phyloP scores from a whole-genome alignment of 352 stramenopile genomes.

The Phytophthora pini region DNA sequence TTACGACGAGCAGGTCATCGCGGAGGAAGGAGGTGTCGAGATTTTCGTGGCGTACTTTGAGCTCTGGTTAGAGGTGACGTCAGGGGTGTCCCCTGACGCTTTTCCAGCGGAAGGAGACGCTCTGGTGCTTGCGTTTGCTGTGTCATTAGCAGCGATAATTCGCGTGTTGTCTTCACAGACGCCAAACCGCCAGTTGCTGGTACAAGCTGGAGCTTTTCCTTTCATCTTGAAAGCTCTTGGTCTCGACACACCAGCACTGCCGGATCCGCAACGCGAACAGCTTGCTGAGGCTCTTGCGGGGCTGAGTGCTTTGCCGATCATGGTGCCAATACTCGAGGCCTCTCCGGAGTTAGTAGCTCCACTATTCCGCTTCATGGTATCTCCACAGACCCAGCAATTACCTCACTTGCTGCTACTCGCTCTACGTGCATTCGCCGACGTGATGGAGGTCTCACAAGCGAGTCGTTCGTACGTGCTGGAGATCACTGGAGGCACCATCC shows the following conservation, averaged over 20 bases:
- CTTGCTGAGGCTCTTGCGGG: conserved; percentile 30
- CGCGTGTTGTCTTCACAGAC: conserved; percentile 26
- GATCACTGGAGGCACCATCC: conserved; percentile 34
- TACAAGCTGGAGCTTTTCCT: conserved; percentile 46
- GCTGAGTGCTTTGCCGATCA: conserved; percentile 18
- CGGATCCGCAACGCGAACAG: conserved; percentile 20
- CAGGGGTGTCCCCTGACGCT: conserved; percentile 9
- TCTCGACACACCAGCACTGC: conserved; percentile 18
- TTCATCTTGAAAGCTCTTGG: conserved; percentile 44
- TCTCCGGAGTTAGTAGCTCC: conserved; percentile 53
- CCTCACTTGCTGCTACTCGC: conserved; percentile 42
- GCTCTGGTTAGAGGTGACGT: conserved; percentile 37
- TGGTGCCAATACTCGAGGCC: conserved; percentile 21
- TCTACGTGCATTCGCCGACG: conserved; percentile 57
- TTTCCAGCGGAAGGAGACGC: conserved; percentile 22
- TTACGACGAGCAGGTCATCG: conserved; percentile 53
- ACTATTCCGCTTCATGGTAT: conserved; percentile 63
- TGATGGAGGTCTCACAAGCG: conserved; percentile 54
- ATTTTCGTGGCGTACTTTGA: conserved; percentile 47
- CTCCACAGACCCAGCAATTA: conserved; percentile 38
- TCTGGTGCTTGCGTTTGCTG: conserved; percentile 21
- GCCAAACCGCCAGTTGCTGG: conserved; percentile 34
- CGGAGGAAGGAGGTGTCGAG: conserved; percentile 48
- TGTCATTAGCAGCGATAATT: conserved; percentile 28
- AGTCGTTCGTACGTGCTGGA: conserved; percentile 50